Evolutionary conservation across 1,139 yeast species (phyloP), one percentile per base, ranked within the genome.

Genomic region (Debaryomycetaceae sp.): DNA sequence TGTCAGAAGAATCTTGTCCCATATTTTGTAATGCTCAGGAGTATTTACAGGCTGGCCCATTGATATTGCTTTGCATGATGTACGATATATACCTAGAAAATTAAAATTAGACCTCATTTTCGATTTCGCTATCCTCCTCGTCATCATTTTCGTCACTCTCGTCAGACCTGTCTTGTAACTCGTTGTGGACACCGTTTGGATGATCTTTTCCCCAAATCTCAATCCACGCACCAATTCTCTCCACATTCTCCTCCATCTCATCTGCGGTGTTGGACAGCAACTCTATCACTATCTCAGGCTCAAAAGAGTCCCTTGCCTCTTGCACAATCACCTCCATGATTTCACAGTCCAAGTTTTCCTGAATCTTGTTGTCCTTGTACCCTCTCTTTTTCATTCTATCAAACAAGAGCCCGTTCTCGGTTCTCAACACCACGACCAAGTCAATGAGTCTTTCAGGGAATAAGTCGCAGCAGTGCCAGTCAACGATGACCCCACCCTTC

Each of bases 391-490:
- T 72, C 54, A 93, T 73, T 54, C 99, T 74, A 49, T 89, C 96
- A 61, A 77, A 86, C 36, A 95, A 75, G 1, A 74, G 62, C 5
- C 83, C 70, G 56, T 87, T 89, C 54, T 87, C 86, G 27, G 96
- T 83, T 52, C 95, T 74, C 44, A 93, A 74, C 1, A 95, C 99
- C 37, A 90, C 87, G 6, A 93, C 98, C 48, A 93, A 75, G 62
- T 93, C 99, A 42, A 95, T 87, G 60, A 90, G 77, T 53, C 96
- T 72, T 61, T 90, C 97, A 0, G 99, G 99, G 60, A 93, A 93
- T 20, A 89, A 78, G 57, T 93, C 99, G 65, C 97, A 90, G 42
- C 93, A 93, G 62, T 93, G 99, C 99, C 99, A 95, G 66, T 93
- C 99, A 22, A 93, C 76, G 23, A 93, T 72, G 24, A 78, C 73